Conservation (phyloP, 1,284 basidiomycete species). For the Sanghuangporus sanghuang region DNA sequence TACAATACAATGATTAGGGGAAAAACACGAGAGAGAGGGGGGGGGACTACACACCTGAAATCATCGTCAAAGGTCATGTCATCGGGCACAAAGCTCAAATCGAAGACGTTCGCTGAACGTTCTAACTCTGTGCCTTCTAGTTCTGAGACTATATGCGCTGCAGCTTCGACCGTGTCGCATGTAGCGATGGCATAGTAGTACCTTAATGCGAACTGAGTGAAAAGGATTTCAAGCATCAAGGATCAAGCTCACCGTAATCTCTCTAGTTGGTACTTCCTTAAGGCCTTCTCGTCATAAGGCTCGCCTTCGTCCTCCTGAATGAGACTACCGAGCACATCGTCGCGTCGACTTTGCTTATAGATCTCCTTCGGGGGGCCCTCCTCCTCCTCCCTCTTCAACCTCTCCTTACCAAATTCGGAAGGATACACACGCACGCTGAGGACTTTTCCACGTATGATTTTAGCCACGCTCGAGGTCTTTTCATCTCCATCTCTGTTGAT, state of each 20-base stretch:
- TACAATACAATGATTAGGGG: background rate
- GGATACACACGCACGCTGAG: constrained; percentile 83
- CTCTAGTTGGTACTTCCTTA: constrained; percentile 93
- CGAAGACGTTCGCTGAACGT: constrained; percentile 94
- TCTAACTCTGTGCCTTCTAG: constrained; percentile 96
- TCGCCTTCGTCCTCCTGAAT: constrained; percentile 62
- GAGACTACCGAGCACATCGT: constrained; percentile 62
- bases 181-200: constrained; percentile 97
- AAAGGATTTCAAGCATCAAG: background rate
- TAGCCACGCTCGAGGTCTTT: constrained; percentile 23
- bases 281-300: constrained; percentile 83
- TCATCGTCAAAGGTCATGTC: constrained; percentile 88
- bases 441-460: constrained; percentile 54
- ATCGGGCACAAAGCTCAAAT: constrained; percentile 91
- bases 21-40: background rate
- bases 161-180: constrained; percentile 78
- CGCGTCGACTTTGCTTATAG: constrained; percentile 49
- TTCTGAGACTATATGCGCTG: constrained; percentile 80
- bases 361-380: constrained; percentile 89
- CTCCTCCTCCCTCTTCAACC: constrained; percentile 82
- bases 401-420: constrained; percentile 88
- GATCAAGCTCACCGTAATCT: constrained; percentile 68
- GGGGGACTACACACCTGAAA: constrained; percentile 46
- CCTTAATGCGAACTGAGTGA: constrained; percentile 34
- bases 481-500: constrained; percentile 14